Base-by-base conservation (phyloP, 257 asterid genomes). In the Perilla frutescens region DNA sequence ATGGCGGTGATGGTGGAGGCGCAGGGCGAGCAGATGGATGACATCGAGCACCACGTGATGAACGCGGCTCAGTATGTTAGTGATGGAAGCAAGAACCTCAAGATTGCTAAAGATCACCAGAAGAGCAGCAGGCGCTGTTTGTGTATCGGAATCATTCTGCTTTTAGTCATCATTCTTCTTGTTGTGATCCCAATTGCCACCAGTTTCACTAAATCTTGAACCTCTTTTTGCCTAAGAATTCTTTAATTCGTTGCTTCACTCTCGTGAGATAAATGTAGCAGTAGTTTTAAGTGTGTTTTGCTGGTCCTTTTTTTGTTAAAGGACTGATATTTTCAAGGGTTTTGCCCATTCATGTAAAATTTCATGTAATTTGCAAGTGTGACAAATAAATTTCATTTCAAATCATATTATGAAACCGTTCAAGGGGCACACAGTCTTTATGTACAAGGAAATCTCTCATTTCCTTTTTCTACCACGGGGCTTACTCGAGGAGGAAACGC, bases 1-100 rank as follows among this genome's bases (percentile, higher is more conserved):
- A 66, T 66, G 71, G 71, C 59, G 49, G 98, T 94, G 80, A 91
- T 94, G 95, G 96, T 94, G 76, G 96, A 94, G 77, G 89, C 91
- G 7, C 98, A 91, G 53, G 98, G 97, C 5, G 97, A 91, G 87
- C 83, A 90, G 34, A 85, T 94, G 96, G 96, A 94, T 45, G 95
- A 91, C 62, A 93, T 93, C 37, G 96, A 91, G 66, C 96, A 89
- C 62, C 96, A 93, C 20, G 98, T 93, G 34, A 74, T 87, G 79
- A 93, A 80, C 64, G 97, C 96, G 1, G 84, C 88, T 0, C 91
- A 88, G 8, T 93, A 88, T 41, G 92, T 87, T 1, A 55, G 32
- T 2, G 96, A 88, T 47, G 98, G 98, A 7, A 58, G 89, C 6
- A 94, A 91, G 68, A 84, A 83, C 50, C 96, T 91, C 47, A 88